These are phyloP conservation scores for Globisporangium cederbergense DNA, from an alignment of 352 stramenopile genomes.

Conservation along the genomic window DNA sequence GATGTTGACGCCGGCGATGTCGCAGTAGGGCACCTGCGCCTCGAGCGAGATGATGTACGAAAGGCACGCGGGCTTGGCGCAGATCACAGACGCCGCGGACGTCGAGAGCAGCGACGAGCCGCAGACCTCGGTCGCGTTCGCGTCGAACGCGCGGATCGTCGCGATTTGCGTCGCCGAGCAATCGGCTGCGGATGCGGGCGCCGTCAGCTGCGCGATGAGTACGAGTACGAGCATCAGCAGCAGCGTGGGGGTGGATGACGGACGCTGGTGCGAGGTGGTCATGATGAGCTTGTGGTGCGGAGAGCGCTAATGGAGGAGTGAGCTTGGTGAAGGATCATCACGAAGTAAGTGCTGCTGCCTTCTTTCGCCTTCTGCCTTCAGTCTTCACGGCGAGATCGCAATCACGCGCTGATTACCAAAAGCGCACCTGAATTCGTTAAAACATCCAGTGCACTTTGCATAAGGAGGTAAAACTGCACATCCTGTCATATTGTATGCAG, in stretches of 20 bases:
- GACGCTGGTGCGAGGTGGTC: not conserved
- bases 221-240: not conserved
- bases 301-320: not conserved
- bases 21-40: conserved; percentile 17
- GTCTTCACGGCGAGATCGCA: not conserved
- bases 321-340: not conserved
- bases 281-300: not conserved
- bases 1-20: conserved; percentile 13
- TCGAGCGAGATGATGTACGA: conserved; percentile 15
- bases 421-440: not conserved
- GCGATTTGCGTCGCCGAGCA: conserved; percentile 10
- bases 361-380: not conserved
- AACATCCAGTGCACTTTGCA: not conserved
- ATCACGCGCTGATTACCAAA: not conserved
- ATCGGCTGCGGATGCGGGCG: not conserved
- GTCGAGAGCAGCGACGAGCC: conserved; percentile 10
- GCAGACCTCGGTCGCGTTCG: conserved; percentile 15
- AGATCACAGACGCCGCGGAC: conserved; percentile 4
- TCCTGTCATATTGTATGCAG: too few species aligned
- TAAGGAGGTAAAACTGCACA: not conserved
- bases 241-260: not conserved
- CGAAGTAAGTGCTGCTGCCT: not conserved
- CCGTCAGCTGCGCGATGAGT: not conserved
- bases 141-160: conserved; percentile 10
- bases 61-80: conserved; percentile 10